Conservation (phyloP, 441 rosid genomes). For the Euphorbia corollata region DNA sequence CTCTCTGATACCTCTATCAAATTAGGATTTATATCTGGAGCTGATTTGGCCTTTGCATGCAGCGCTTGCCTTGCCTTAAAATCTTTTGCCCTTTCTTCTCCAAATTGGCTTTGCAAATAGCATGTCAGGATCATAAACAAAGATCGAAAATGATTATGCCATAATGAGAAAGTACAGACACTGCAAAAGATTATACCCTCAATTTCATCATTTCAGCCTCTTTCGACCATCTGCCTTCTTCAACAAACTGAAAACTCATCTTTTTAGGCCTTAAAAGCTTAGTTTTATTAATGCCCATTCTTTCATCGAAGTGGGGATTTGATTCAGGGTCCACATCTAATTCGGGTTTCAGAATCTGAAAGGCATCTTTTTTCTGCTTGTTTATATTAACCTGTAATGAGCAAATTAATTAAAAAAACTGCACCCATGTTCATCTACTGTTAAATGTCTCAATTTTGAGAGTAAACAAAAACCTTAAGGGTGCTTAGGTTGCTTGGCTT, state of each 20-base stretch:
- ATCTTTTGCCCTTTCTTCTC: constrained; percentile 87
- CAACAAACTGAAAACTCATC: constrained; percentile 82
- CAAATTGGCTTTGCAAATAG: constrained; percentile 62
- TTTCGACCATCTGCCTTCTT: constrained; percentile 91
- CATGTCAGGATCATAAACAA: constrained; percentile 18
- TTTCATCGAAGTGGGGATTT: constrained; percentile 66
- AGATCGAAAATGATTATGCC: constrained; percentile 7
- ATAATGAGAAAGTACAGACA: background rate
- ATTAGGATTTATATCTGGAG: constrained; percentile 84
- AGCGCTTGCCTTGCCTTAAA: constrained; percentile 86
- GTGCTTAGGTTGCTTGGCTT: constrained; percentile 95
- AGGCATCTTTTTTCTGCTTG: constrained; percentile 89
- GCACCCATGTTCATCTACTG: background rate
- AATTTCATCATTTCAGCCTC: constrained; percentile 76
- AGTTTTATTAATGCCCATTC: constrained; percentile 75
- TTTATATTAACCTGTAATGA: constrained; percentile 82
- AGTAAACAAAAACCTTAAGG: constrained; percentile 53
- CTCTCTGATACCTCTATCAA: constrained; percentile 80
- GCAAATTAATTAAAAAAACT: constrained; percentile 3
- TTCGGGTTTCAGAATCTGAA: constrained; percentile 92
- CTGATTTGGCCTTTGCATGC: constrained; percentile 71
- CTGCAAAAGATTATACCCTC: constrained; percentile 37
- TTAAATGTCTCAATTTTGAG: background rate
- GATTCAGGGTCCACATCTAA: constrained; percentile 72
- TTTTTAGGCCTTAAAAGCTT: constrained; percentile 83